Conservation (phyloP, 2,329 filamentous ascomycete species). For the Thielaviopsis punctulata region DNA sequence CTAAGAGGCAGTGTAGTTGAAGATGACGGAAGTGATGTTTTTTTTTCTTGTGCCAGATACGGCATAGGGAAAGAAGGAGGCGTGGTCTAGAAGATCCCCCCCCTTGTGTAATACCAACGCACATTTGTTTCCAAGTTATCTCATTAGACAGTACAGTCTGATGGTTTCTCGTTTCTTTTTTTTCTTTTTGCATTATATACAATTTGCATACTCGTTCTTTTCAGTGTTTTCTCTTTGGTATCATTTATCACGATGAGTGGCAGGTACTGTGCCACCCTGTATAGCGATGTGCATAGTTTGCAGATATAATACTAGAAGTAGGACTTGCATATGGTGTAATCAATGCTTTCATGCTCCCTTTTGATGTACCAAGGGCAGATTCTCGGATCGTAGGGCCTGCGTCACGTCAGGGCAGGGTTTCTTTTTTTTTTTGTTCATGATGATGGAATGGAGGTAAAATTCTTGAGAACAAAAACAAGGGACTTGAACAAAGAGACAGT, state of each 20-base stretch:
- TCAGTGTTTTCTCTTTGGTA: neutral
- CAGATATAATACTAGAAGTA: no score
- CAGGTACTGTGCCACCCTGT: no score
- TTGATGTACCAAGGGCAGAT: no score
- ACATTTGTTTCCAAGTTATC: conserved; percentile 8
- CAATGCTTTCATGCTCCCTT: no score
- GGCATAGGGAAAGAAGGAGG: conserved; percentile 3
- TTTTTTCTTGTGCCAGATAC: conserved; percentile 1
- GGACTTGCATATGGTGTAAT: no score
- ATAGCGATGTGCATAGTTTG: no score
- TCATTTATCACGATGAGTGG: neutral
- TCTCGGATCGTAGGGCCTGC: no score
- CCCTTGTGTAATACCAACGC: conserved; percentile 9
- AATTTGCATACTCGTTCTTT: neutral
- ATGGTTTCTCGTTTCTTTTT: neutral
- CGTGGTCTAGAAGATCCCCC: conserved; percentile 8
- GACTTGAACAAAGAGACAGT: neutral
- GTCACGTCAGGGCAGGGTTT: no score
- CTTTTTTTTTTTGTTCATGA: no score
- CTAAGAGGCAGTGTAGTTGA: conserved; percentile 22
- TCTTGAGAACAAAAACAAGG: neutral
- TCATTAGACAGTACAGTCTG: neutral
- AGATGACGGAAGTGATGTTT: conserved; percentile 1
- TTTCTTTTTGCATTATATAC: conserved; percentile 3
- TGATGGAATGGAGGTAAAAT: neutral